Evolutionary conservation across 768 basidiomycete genomes (phyloP).

Genomic region (Polyporus arcularius): DNA sequence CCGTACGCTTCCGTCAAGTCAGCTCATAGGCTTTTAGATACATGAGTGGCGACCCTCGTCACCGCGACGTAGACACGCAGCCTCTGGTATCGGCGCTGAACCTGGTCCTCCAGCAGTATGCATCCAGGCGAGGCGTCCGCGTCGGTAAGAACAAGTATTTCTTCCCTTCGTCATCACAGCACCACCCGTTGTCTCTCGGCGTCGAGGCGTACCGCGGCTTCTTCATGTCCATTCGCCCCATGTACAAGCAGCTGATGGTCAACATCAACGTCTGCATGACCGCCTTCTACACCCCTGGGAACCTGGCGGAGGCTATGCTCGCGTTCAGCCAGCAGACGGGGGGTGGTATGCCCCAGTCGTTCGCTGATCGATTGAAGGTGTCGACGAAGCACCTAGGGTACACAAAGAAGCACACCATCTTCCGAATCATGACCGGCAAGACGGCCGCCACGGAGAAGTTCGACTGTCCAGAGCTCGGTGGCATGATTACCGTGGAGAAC

Average conservation of each 20-base stretch:
- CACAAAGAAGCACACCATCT: conserved; percentile 46
- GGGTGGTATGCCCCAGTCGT: conserved; percentile 47
- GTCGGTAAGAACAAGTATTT: conserved; percentile 71
- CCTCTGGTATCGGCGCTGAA: conserved; percentile 67
- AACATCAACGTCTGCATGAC: conserved; percentile 58
- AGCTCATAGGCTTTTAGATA: conserved; percentile 40
- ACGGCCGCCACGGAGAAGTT: conserved; percentile 42
- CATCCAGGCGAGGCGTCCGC: conserved; percentile 56
- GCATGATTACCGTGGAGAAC: conserved; percentile 56
- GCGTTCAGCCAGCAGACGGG: conserved; percentile 45
- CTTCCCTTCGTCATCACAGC: conserved; percentile 38
- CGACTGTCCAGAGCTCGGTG: conserved; percentile 56
- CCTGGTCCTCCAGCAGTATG: conserved; percentile 58
- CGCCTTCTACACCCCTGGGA: conserved; percentile 59
- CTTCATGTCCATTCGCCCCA: conserved; percentile 52
- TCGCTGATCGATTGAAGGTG: conserved; percentile 59
- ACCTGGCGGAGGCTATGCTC: conserved; percentile 58
- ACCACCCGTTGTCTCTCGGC: conserved; percentile 34
- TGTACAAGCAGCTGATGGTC: conserved; percentile 50
- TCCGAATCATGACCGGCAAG: conserved; percentile 22
- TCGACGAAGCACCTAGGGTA: conserved; percentile 58
- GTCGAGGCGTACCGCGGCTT: conserved; percentile 50
- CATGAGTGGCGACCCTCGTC: conserved; percentile 53
- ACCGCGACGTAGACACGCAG: conserved; percentile 55
- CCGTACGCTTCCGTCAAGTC: not conserved